Percentiles rank a stretch among this genome's conserved stretches.
These are phyloP conservation scores for Athelia sp. DNA, from an alignment of 1,284 basidiomycete species.

Conservation along the genomic window DNA sequence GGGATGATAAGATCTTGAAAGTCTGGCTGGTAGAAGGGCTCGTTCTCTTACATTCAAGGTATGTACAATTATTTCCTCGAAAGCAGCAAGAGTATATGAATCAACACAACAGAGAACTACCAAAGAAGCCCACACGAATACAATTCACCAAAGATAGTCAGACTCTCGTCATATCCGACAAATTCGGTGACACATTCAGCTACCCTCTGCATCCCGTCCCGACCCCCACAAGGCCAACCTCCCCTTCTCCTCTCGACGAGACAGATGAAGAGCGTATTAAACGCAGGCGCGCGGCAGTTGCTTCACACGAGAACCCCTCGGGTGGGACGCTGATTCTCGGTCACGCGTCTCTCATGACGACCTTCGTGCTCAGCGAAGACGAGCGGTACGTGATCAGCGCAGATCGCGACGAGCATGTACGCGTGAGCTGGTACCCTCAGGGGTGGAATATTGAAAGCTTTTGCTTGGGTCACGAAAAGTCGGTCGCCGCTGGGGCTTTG, in stretches of 20 bases:
- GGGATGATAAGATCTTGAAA: slow-evolving; percentile 77
- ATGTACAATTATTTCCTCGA: slow-evolving; percentile 14
- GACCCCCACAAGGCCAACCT: background rate
- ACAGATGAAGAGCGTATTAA: slow-evolving; percentile 15
- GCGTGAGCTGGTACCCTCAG: slow-evolving; percentile 85
- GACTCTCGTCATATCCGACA: slow-evolving; percentile 72
- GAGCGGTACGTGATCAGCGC: slow-evolving; percentile 78
- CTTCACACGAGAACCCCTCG: slow-evolving; percentile 69
- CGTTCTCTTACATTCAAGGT: slow-evolving; percentile 61
- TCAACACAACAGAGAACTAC: slow-evolving; percentile 51
- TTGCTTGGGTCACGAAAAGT: slow-evolving; percentile 83
- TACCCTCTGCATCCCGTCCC: slow-evolving; percentile 32
- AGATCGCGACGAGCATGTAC: slow-evolving; percentile 90
- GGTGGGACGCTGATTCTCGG: slow-evolving; percentile 76
- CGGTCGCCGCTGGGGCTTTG: slow-evolving; percentile 26
- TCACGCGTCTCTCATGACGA: slow-evolving; percentile 80
- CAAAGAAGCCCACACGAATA: slow-evolving; percentile 71
- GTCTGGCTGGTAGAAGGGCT: slow-evolving; percentile 64
- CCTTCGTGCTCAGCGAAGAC: slow-evolving; percentile 62
- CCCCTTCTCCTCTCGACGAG: slow-evolving; percentile 17
- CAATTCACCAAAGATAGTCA: slow-evolving; percentile 52
- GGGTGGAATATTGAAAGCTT: slow-evolving; percentile 81
- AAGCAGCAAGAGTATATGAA: slow-evolving; percentile 7
- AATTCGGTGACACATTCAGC: slow-evolving; percentile 85
- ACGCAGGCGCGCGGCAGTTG: slow-evolving; percentile 35